phyloP scores from a whole-genome alignment of 805 yeast species.

The Metschnikowia lochheadii region DNA sequence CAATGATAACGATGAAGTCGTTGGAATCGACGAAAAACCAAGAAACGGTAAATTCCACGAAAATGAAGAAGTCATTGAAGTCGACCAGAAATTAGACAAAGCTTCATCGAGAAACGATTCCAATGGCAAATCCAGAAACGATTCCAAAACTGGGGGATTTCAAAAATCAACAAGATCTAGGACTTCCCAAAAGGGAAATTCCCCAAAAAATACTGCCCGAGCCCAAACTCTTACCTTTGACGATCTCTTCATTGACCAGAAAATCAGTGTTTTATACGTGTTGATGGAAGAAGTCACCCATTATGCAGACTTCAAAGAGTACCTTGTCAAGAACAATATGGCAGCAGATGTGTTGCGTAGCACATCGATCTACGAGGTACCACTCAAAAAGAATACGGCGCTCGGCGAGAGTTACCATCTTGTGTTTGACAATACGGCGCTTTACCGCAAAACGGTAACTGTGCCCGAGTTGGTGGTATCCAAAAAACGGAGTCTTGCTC shows the following conservation, averaged over 20 bases:
- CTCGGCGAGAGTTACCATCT: conserved; percentile 34
- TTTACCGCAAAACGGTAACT: conserved; percentile 38
- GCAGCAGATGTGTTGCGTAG: conserved; percentile 24
- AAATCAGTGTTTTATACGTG: conserved; percentile 45
- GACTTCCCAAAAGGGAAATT: too few relatives aligned
- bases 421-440: conserved; percentile 47
- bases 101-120: too few relatives aligned
- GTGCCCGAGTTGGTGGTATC: conserved; percentile 31
- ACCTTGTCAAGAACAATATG: conserved; percentile 37
- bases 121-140: too few relatives aligned
- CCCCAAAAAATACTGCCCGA: not conserved
- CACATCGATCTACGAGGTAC: conserved; percentile 9
- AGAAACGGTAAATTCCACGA: too few relatives aligned
- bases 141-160: too few relatives aligned
- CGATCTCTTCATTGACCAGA: conserved; percentile 39
- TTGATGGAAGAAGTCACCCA: conserved; percentile 42
- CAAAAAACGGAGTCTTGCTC: conserved; percentile 31
- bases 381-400: conserved; percentile 8
- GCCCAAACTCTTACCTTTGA: conserved; percentile 27
- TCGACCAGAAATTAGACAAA: too few relatives aligned
- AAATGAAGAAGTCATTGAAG: too few relatives aligned
- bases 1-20: conserved; percentile 17
- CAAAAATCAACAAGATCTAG: too few relatives aligned
- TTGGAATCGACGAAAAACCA: conserved; percentile 21
- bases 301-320: conserved; percentile 44